These are phyloP conservation scores for Plasmodium reichenowi DNA, from an alignment of 169 alveolate species.

Conservation along the genomic window DNA sequence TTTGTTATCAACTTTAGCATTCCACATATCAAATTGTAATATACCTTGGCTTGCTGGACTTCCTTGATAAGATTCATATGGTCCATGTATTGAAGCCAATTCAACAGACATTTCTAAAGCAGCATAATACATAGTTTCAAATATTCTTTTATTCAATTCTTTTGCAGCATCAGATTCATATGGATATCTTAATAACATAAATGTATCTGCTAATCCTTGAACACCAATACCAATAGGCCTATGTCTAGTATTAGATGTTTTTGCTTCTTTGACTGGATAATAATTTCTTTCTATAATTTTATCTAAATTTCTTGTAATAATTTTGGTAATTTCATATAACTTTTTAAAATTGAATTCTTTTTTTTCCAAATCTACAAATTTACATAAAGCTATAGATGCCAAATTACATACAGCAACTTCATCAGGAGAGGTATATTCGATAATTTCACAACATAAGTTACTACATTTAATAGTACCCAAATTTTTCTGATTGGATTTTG, in stretches of 20 bases:
- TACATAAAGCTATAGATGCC: slow-evolving; percentile 96
- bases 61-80: slow-evolving; percentile 96
- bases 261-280: slow-evolving; percentile 96
- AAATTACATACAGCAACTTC: slow-evolving; percentile 99
- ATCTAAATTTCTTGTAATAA: slow-evolving; percentile 95
- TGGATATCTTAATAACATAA: slow-evolving; percentile 94
- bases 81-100: slow-evolving; percentile 94
- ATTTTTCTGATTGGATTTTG: slow-evolving; percentile 96
- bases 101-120: slow-evolving; percentile 95
- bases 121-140: slow-evolving; percentile 98
- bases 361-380: slow-evolving; percentile 85
- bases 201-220: slow-evolving; percentile 99
- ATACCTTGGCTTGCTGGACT: slow-evolving; percentile 98
- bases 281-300: slow-evolving; percentile 96
- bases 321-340: slow-evolving; percentile 91
- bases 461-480: slow-evolving; percentile 97
- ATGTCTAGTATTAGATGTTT: slow-evolving; percentile 94
- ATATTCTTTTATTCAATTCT: slow-evolving; percentile 93
- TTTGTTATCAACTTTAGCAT: slow-evolving; percentile 87
- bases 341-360: slow-evolving; percentile 86
- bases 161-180: slow-evolving; percentile 96
- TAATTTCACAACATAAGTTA: slow-evolving; percentile 97
- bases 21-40: slow-evolving; percentile 98
- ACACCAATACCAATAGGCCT: slow-evolving; percentile 99
- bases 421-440: slow-evolving; percentile 97